Percentiles rank a stretch among this genome's conserved stretches.
phyloP scores from a whole-genome alignment of 305 asterid genomes.

The Solanum hybrid region DNA sequence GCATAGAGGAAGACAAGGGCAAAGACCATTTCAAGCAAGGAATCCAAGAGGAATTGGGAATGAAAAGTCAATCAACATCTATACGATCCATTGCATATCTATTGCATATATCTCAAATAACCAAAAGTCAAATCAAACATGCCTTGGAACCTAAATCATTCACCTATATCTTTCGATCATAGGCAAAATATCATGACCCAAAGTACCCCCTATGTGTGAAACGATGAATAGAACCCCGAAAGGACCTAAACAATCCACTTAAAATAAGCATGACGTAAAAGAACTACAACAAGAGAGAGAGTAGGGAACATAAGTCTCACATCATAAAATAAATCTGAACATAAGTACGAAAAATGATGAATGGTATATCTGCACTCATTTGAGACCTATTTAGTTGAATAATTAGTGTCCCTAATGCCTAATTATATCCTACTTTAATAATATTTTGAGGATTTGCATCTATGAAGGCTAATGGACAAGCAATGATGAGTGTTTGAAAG shows the following conservation, averaged over 20 bases:
- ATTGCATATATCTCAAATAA: not conserved
- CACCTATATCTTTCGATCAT: not conserved
- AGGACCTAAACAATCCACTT: not conserved
- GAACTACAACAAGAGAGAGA: not conserved
- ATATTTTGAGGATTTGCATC: not conserved
- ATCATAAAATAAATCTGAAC: not conserved
- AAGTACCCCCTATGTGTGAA: not conserved
- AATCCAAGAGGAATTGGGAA: not conserved
- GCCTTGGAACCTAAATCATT: not conserved
- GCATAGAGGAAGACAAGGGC: not conserved
- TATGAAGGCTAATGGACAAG: not conserved
- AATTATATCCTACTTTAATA: not conserved
- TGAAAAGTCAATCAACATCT: not conserved
- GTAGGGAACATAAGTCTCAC: not conserved
- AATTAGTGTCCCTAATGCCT: not conserved
- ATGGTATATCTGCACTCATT: not conserved
- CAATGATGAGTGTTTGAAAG: not conserved
- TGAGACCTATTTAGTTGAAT: not conserved
- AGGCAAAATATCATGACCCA: not conserved
- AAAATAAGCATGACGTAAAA: not conserved
- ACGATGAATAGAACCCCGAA: not conserved
- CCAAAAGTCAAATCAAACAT: not conserved
- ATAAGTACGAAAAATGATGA: not conserved
- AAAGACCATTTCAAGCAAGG: not conserved
- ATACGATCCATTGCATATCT: not conserved